These are phyloP conservation scores for Phaffomyces antillensis DNA, from an alignment of 805 yeast genomes.

Conservation along the genomic window DNA sequence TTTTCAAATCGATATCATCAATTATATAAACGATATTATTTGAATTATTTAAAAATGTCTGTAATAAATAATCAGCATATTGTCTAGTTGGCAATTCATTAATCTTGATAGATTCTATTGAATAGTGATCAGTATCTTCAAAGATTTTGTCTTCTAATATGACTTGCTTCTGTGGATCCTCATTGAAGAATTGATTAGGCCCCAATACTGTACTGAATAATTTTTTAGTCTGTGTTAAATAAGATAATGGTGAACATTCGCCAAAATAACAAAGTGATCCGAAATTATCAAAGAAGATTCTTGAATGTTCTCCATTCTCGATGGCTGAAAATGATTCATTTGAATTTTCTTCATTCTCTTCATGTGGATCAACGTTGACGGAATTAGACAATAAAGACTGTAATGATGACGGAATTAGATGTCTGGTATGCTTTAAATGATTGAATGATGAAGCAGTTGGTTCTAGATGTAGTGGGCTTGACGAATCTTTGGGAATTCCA, in stretches of 20 bases:
- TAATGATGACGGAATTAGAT: slow-evolving; percentile 11
- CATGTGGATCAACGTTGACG: slow-evolving; percentile 9
- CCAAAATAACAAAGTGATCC: slow-evolving; percentile 34
- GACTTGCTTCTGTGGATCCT: slow-evolving; percentile 30
- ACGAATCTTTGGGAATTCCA: too few relatives aligned
- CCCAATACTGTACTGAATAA: slow-evolving; percentile 29
- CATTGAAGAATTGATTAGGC: slow-evolving; percentile 27
- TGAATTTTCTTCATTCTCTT: slow-evolving; percentile 10
- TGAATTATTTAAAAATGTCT: slow-evolving; percentile 30
- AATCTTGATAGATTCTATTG: not conserved
- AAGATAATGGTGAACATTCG: slow-evolving; percentile 35
- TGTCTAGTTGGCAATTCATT: slow-evolving; percentile 25
- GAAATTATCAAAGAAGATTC: slow-evolving; percentile 28
- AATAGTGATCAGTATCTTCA: not conserved
- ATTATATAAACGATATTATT: slow-evolving; percentile 35
- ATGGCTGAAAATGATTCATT: slow-evolving; percentile 9
- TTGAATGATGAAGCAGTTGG: not conserved
- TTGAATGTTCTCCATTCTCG: slow-evolving; percentile 16
- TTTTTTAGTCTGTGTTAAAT: slow-evolving; percentile 33
- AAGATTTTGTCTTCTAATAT: slow-evolving; percentile 17
- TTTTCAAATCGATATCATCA: slow-evolving; percentile 28
- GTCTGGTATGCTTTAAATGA: not conserved
- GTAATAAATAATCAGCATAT: slow-evolving; percentile 26
- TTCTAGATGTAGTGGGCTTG: too few relatives aligned
- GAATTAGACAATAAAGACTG: slow-evolving; percentile 18